These are phyloP conservation scores for Clarireedia monteithiana DNA, from an alignment of 2,329 filamentous ascomycete genomes.

Conservation along the genomic window DNA sequence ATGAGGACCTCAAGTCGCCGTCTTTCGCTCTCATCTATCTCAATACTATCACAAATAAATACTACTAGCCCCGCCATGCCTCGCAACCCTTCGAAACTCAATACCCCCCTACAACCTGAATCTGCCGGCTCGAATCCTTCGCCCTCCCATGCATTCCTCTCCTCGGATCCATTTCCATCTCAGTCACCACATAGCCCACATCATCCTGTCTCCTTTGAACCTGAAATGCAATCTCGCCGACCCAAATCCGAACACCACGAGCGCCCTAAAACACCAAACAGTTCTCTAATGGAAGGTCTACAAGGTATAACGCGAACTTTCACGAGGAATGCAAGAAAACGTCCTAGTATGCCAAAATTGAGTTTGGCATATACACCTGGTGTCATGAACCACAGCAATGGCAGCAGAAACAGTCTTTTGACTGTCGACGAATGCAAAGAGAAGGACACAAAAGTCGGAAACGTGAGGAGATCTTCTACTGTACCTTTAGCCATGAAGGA, in stretches of 20 bases:
- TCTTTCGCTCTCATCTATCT: conserved; percentile 17
- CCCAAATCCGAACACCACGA: conserved; percentile 3
- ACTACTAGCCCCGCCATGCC: neutral
- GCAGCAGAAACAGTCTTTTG: neutral
- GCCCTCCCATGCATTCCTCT: conserved; percentile 20
- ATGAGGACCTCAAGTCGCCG: neutral
- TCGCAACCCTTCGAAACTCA: conserved; percentile 2
- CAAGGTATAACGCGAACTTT: conserved; percentile 6
- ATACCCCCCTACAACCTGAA: conserved; percentile 4
- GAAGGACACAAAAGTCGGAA: conserved; percentile 1
- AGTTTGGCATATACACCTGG: conserved; percentile 2
- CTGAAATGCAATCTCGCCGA: conserved; percentile 1
- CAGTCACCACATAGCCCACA: conserved; percentile 1
- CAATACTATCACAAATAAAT: conserved; percentile 3
- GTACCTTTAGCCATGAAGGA: neutral
- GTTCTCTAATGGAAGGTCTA: conserved; percentile 6
- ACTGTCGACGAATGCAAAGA: conserved; percentile 1
- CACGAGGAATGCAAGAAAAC: neutral
- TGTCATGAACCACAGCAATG: neutral
- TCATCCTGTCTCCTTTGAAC: neutral
- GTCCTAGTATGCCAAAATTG: conserved; percentile 9
- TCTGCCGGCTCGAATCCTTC: conserved; percentile 1
- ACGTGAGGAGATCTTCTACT: conserved; percentile 2
- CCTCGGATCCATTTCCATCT: conserved; percentile 22
- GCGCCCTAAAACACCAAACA: conserved; percentile 9